phyloP scores from a whole-genome alignment of 768 basidiomycete genomes.

The Podaxis sp. region DNA sequence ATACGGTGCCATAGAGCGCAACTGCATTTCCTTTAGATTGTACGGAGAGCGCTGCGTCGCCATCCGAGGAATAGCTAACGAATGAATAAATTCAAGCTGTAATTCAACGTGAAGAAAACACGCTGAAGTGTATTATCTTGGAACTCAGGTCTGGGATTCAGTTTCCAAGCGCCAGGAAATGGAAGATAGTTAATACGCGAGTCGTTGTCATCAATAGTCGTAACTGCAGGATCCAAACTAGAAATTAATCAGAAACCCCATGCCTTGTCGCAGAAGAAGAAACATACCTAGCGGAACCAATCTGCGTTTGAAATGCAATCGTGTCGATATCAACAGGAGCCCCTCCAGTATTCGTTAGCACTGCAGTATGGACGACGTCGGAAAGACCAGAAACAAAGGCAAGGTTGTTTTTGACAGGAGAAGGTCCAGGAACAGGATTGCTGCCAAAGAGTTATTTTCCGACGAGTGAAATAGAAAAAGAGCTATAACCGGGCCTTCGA shows the following conservation, averaged over 20 bases:
- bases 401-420: constrained; percentile 32
- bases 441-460: constrained; percentile 31
- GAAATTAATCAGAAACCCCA: neutral
- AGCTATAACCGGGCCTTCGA: constrained; percentile 44
- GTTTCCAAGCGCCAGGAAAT: constrained; percentile 35
- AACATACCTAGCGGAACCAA: constrained; percentile 38
- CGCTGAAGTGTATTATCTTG: constrained; percentile 45
- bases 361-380: constrained; percentile 47
- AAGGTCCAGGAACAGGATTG: constrained; percentile 39
- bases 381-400: constrained; percentile 41
- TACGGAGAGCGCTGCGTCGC: constrained; percentile 42
- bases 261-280: neutral
- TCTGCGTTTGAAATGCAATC: constrained; percentile 40
- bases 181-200: constrained; percentile 40
- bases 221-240: constrained; percentile 27
- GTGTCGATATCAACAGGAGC: constrained; percentile 51
- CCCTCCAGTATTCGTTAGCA: constrained; percentile 44
- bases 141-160: constrained; percentile 28
- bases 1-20: constrained; percentile 52
- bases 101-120: constrained; percentile 17
- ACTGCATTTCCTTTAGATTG: constrained; percentile 52
- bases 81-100: neutral
- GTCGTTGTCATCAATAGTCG: constrained; percentile 43
- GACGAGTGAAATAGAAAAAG: constrained; percentile 45
- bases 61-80: constrained; percentile 38